phyloP scores from a whole-genome alignment of 2,329 filamentous ascomycete genomes.

The Cytospora mali region DNA sequence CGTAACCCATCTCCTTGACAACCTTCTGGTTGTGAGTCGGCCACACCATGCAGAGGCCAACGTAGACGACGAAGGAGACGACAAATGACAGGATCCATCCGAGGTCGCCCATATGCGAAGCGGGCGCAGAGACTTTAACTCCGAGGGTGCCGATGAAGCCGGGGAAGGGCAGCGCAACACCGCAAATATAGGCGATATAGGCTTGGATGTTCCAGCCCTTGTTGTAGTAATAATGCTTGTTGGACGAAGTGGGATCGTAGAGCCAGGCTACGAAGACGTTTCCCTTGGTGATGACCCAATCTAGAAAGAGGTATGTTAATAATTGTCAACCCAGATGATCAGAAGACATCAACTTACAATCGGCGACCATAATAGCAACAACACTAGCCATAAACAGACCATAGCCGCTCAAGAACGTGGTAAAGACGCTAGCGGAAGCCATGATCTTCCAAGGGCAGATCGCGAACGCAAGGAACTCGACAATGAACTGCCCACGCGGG shows the following conservation, averaged over 20 bases:
- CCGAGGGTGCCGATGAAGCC: constrained; percentile 40
- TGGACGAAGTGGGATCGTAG: constrained; percentile 36
- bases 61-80: constrained; percentile 38
- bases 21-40: constrained; percentile 19
- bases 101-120: constrained; percentile 38
- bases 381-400: constrained; percentile 32
- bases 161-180: constrained; percentile 39
- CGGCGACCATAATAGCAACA: constrained; percentile 30
- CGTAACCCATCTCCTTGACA: constrained; percentile 20
- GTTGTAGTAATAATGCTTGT: constrained; percentile 39
- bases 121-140: constrained; percentile 35
- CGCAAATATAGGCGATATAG: constrained; percentile 39
- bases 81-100: constrained; percentile 41
- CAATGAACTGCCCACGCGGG: constrained; percentile 36
- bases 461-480: constrained; percentile 29
- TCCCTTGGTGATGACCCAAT: constrained; percentile 41
- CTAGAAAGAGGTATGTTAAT: constrained; percentile 21
- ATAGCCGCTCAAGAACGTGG: constrained; percentile 31
- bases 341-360: constrained; percentile 15
- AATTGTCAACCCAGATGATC: not conserved
- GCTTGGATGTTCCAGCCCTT: constrained; percentile 41
- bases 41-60: constrained; percentile 39
- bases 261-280: constrained; percentile 40
- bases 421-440: constrained; percentile 29
- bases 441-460: constrained; percentile 34